Percentiles rank a stretch among this genome's conserved stretches.
phyloP scores from a whole-genome alignment of 2,329 filamentous ascomycete species.

The Cadophora gregata region DNA sequence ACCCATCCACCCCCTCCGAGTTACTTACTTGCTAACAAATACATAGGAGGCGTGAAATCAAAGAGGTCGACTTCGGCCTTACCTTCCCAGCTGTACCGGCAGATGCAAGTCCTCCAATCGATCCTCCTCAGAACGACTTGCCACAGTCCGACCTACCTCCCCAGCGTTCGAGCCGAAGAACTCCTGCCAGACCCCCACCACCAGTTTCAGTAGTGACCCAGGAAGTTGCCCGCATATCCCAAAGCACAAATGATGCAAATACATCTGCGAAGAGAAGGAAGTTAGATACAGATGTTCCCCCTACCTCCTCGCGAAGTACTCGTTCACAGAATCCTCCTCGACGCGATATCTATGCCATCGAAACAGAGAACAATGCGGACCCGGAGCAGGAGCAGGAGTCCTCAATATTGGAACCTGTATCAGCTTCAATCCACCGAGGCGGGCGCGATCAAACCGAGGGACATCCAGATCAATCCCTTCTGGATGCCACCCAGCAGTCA shows the following conservation, averaged over 20 bases:
- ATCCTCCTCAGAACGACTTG: conserved; percentile 19
- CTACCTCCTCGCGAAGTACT: conserved; percentile 37
- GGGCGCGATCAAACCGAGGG: background rate
- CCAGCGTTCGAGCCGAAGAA: conserved; percentile 30
- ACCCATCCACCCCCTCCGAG: conserved; percentile 20
- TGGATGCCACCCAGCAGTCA: background rate
- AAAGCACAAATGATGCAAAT: conserved; percentile 42
- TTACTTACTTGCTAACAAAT: conserved; percentile 16
- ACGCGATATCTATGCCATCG: conserved; percentile 36
- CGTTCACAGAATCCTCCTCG: conserved; percentile 36
- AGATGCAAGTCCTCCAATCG: conserved; percentile 15
- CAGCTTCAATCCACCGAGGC: background rate
- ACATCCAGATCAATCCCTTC: background rate
- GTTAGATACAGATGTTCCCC: conserved; percentile 36
- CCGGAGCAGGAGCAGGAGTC: conserved; percentile 20
- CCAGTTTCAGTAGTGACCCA: conserved; percentile 1
- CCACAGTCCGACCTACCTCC: conserved; percentile 30
- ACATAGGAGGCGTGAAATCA: conserved; percentile 58
- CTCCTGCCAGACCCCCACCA: conserved; percentile 19
- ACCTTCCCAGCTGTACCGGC: conserved; percentile 47
- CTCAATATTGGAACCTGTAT: conserved; percentile 20
- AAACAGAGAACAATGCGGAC: conserved; percentile 26
- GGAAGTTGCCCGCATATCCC: conserved; percentile 19
- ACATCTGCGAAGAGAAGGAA: conserved; percentile 44
- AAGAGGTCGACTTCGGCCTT: conserved; percentile 65